Conservation (phyloP, 805 yeast species). For the Yarrowia sp. region DNA sequence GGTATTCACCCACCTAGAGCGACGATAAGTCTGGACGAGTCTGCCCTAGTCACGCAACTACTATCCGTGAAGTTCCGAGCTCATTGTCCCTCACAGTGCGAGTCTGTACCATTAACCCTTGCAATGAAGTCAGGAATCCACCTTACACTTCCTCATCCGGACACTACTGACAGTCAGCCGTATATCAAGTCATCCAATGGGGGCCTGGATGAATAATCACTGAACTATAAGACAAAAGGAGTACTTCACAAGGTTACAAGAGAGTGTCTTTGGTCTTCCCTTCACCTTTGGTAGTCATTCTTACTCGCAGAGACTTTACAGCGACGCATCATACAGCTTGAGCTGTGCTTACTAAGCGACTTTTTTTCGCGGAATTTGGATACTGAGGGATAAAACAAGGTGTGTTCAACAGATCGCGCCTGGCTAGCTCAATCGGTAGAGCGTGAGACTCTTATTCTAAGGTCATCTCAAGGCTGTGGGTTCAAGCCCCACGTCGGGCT, state of each 20-base stretch:
- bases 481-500: conserved; percentile 40
- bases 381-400: neutral
- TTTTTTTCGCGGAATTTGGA: neutral
- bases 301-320: too few species aligned
- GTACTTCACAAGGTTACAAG: too few species aligned
- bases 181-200: neutral
- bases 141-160: neutral
- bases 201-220: neutral
- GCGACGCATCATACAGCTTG: too few species aligned
- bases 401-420: conserved; percentile 5
- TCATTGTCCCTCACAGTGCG: too few species aligned
- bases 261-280: too few species aligned
- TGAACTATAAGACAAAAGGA: too few species aligned
- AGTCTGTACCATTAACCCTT: too few species aligned
- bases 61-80: too few species aligned
- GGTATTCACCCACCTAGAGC: too few species aligned
- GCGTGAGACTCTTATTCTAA: conserved; percentile 36
- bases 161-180: neutral
- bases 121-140: neutral
- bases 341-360: neutral
- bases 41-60: too few species aligned
- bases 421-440: conserved; percentile 39
- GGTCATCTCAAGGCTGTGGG: conserved; percentile 39
- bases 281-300: too few species aligned
- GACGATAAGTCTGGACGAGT: too few species aligned